Percentiles rank a stretch among this genome's conserved stretches.
Evolutionary conservation across 1,139 yeast genomes (phyloP).

Genomic region (Suhomyces coccinellae): DNA sequence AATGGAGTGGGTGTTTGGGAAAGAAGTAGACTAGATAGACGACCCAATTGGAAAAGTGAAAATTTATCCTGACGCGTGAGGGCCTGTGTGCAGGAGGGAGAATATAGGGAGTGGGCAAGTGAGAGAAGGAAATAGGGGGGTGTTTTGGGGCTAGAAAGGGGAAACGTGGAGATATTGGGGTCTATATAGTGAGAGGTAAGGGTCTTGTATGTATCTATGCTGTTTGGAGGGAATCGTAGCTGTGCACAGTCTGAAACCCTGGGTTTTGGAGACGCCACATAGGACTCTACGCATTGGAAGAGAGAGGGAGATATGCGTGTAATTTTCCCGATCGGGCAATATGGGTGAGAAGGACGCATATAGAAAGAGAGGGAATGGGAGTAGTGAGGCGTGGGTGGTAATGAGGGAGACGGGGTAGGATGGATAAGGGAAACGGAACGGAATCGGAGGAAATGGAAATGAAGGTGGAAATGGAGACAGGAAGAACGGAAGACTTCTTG

Average conservation of each 20-base stretch:
- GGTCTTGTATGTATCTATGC: too few species aligned
- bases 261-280: too few species aligned
- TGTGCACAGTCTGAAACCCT: not conserved
- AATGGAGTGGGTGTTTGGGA: not conserved
- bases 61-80: slow-evolving; percentile 13
- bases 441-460: too few species aligned
- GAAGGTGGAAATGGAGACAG: too few species aligned
- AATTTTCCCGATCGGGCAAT: slow-evolving; percentile 10
- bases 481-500: too few species aligned
- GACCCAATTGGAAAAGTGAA: slow-evolving; percentile 10
- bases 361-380: too few species aligned
- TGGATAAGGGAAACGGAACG: too few species aligned
- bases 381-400: too few species aligned
- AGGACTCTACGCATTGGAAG: not conserved
- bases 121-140: not conserved
- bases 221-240: not conserved
- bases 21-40: slow-evolving; percentile 7
- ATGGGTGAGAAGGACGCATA: not conserved
- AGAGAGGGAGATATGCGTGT: slow-evolving; percentile 1
- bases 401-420: too few species aligned
- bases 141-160: not conserved
- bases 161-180: too few species aligned
- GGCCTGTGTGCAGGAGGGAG: slow-evolving; percentile 10
- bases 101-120: not conserved
- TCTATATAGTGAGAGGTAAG: too few species aligned